These are phyloP conservation scores for Phellopilus nigrolimitatus DNA, from an alignment of 1,284 basidiomycete species.

Conservation along the genomic window DNA sequence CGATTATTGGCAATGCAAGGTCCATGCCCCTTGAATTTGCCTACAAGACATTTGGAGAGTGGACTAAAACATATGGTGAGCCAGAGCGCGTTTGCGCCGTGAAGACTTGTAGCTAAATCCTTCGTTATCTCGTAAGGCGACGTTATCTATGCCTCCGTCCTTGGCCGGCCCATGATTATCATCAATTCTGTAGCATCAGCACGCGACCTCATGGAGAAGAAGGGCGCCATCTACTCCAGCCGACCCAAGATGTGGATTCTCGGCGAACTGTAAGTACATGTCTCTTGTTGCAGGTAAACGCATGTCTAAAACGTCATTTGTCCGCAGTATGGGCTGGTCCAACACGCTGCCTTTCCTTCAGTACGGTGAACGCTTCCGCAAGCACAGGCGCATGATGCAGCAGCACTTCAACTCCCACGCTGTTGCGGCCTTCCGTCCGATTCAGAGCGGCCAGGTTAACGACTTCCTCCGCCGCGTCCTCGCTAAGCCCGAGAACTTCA, in stretches of 20 bases:
- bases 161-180: conserved; percentile 33
- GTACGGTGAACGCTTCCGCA: conserved; percentile 30
- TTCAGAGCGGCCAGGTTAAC: conserved; percentile 27
- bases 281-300: neutral
- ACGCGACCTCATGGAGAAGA: conserved; percentile 38
- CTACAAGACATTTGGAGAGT: conserved; percentile 29
- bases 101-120: neutral
- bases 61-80: conserved; percentile 32
- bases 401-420: conserved; percentile 25
- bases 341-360: conserved; percentile 25
- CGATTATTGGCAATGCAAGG: conserved; percentile 31
- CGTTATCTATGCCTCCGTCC: conserved; percentile 32
- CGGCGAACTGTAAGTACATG: conserved; percentile 27
- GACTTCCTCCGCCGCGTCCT: conserved; percentile 25
- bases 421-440: conserved; percentile 24
- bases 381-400: conserved; percentile 30
- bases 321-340: conserved; percentile 26
- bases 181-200: conserved; percentile 33
- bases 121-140: conserved; percentile 2
- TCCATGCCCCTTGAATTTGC: conserved; percentile 30
- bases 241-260: conserved; percentile 29
- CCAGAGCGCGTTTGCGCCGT: neutral
- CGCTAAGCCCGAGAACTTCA: conserved; percentile 24
- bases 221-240: conserved; percentile 37
- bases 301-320: neutral